Evolutionary conservation across 257 asterid species (phyloP), one percentile per base, ranked within the genome.

Genomic region (Anisodus tanguticus): DNA sequence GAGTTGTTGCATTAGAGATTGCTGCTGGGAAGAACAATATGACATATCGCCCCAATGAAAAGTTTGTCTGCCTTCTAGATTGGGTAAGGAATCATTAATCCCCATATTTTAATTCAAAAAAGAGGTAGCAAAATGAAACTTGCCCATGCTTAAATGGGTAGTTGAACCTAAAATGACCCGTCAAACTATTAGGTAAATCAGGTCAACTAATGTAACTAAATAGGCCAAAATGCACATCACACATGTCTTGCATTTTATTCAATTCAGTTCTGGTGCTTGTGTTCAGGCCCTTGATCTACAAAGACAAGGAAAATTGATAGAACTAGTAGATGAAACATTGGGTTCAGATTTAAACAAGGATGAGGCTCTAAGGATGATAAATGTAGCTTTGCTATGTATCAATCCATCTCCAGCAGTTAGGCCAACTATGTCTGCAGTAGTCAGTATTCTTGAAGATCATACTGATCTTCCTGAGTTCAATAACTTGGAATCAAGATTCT

Each of bases 221-320:
- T 31, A 31, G 35, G 35, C 35, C 15, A 53, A 53, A 53, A 22
- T 41, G 45, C 26, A 63, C 74, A 3, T 26, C 53, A 19, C n/a
- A 66, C n/a, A 41, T 47, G 1, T 39, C 10, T 22, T 22, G 41
- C 41, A 6, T 3, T 37, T 53, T 8, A 22, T 80, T 43, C 19
- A 17, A 49, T 58, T 43, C 39, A 7, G 13, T 41, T 41, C 45
- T 41, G 39, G 35, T 37, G 26, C 13, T 81, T 5, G 1, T 72
- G 51, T 79, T 4, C 89, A 93, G 97, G 97, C 93, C n/a, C 90
- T 93, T 59, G 91, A 87, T 83, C 91, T 88, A 58, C 97, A 90
- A 83, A 87, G 83, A 81, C 90, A 82, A 85, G 91, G 91, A 54
- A 83, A 82, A 57, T 80, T 91, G 82, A 66, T 85, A 90, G 92